Evolutionary conservation across 176 grass and related monocot genomes (phyloP).

Genomic region (Phoenix dactylifera): DNA sequence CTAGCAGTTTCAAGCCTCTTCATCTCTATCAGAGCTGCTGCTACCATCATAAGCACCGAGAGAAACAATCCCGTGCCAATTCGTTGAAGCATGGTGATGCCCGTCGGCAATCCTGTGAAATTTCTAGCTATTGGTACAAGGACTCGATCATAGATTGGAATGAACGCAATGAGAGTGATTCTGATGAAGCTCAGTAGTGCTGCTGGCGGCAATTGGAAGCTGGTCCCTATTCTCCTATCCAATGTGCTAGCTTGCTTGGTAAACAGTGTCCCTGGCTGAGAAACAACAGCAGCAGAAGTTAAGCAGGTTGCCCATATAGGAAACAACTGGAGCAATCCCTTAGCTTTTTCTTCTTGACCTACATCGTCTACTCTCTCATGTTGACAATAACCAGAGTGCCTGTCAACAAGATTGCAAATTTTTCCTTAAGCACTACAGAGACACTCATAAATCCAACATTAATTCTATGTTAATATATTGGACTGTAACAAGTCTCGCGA

Average conservation of each 20-base stretch:
- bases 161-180: constrained; percentile 35
- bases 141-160: constrained; percentile 45
- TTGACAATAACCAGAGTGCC: too few species aligned
- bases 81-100: constrained; percentile 66
- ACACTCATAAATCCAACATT: too few species aligned
- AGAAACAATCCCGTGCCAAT: constrained; percentile 38
- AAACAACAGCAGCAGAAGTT: constrained; percentile 50
- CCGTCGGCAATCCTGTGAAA: constrained; percentile 28
- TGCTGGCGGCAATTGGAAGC: constrained; percentile 45
- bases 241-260: constrained; percentile 65
- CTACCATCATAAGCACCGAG: constrained; percentile 27
- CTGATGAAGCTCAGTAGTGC: constrained; percentile 48
- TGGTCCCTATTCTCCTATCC: constrained; percentile 37
- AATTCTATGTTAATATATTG: too few species aligned
- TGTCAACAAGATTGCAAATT: too few species aligned
- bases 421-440: too few species aligned
- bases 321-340: constrained; percentile 31
- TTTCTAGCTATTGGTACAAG: constrained; percentile 29
- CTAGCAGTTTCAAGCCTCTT: constrained; percentile 26
- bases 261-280: constrained; percentile 54
- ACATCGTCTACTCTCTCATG: too few species aligned
- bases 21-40: constrained; percentile 47
- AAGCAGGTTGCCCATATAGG: constrained; percentile 58
- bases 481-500: too few species aligned
- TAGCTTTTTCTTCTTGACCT: constrained; percentile 24